Percentiles rank a stretch among this genome's conserved stretches.
phyloP scores from a whole-genome alignment of 2,329 filamentous ascomycete species.

The Lomentospora prolificans region DNA sequence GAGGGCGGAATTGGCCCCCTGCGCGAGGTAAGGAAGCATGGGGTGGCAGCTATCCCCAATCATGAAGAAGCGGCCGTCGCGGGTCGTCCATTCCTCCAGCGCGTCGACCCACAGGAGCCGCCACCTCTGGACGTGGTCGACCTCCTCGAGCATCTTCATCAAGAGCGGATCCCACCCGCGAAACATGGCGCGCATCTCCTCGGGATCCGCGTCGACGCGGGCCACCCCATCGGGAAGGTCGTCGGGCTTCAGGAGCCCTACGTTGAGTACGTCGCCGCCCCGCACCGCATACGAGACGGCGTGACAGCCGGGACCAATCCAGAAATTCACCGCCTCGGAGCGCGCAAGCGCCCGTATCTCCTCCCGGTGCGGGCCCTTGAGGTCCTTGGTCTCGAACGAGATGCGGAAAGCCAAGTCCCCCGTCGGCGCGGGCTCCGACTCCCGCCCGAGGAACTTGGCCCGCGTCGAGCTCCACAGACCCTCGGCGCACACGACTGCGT shows the following conservation, averaged over 20 bases:
- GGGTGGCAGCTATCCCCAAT: constrained; percentile 54
- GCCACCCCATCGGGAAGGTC: constrained; percentile 22
- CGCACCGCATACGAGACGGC: constrained; percentile 37
- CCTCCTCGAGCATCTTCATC: constrained; percentile 5
- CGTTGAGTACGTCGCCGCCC: constrained; percentile 32
- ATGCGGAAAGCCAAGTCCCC: constrained; percentile 48
- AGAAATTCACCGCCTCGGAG: constrained; percentile 40
- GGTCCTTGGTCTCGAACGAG: constrained; percentile 34
- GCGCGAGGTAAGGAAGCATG: constrained; percentile 54
- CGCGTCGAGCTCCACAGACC: constrained; percentile 30
- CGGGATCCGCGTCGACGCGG: background rate
- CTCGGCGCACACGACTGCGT: constrained; percentile 4
- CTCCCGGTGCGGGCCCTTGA: constrained; percentile 25
- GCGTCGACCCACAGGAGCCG: constrained; percentile 6
- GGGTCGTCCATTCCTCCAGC: background rate
- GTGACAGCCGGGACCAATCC: constrained; percentile 42
- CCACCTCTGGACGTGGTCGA: constrained; percentile 11
- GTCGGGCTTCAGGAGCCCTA: constrained; percentile 36
- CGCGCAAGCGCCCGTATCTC: constrained; percentile 33
- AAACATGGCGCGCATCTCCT: constrained; percentile 5
- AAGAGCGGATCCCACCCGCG: constrained; percentile 9
- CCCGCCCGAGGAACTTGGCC: constrained; percentile 30
- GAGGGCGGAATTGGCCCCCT: constrained; percentile 57
- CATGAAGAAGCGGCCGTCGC: constrained; percentile 2
- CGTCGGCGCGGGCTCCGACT: constrained; percentile 36